Evolutionary conservation across 306 rosid genomes (phyloP).

Genomic region (Cucurbita pepo): DNA sequence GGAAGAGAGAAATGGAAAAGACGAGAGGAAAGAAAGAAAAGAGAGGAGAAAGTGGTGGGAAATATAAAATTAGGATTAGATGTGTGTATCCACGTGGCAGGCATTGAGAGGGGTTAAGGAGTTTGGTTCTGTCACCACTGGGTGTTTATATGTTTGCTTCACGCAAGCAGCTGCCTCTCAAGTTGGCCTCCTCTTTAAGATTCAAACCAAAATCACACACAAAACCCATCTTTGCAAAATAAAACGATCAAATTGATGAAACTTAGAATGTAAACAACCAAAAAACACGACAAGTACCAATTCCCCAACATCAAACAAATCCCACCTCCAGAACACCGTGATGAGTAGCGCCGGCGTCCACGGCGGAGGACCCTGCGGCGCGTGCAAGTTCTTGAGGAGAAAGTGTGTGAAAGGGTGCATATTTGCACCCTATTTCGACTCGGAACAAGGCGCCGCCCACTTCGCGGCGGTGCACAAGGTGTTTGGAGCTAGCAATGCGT

Average conservation of each 20-base stretch:
- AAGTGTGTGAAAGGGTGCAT: conserved; percentile 78
- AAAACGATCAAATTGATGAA: too few species aligned
- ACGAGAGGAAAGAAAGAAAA: background rate
- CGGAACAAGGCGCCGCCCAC: conserved; percentile 67
- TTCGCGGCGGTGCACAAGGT: conserved; percentile 92
- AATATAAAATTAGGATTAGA: conserved; percentile 6
- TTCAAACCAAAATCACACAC: conserved; percentile 12
- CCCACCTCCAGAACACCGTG: background rate
- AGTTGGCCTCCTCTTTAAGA: conserved; percentile 62
- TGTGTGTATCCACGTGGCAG: conserved; percentile 1
- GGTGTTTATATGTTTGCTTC: conserved; percentile 54
- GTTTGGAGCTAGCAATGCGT: conserved; percentile 95
- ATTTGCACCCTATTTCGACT: conserved; percentile 80
- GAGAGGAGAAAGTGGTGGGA: background rate
- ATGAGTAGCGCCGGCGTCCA: conserved; percentile 14
- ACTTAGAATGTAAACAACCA: background rate
- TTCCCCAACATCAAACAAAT: background rate
- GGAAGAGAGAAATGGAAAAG: too few species aligned
- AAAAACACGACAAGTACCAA: too few species aligned
- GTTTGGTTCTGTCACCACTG: conserved; percentile 28
- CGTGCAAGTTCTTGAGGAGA: conserved; percentile 74
- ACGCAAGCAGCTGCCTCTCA: conserved; percentile 50
- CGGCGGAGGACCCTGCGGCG: conserved; percentile 73
- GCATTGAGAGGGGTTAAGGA: conserved; percentile 29
- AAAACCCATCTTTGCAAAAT: background rate